Evolutionary conservation across 352 stramenopile genomes (phyloP), one percentile per base, ranked within the genome.

Genomic region (Phytophthora macrochlamydospora): DNA sequence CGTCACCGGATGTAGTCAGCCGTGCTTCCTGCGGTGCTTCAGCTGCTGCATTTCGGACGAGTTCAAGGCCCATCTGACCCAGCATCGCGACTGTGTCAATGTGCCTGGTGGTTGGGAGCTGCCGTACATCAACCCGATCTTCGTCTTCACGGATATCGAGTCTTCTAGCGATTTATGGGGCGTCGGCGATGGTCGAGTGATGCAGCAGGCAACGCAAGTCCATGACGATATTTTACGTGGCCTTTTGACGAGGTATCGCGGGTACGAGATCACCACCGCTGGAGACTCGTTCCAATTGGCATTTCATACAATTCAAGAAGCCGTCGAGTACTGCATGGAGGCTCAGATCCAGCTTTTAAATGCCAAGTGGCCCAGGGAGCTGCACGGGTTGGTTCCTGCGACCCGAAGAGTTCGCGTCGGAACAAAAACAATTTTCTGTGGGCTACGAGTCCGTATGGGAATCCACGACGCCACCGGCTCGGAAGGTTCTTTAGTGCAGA

Each of bases 201-300:
- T 86, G 73, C 73, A 78, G 29, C 46, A 67, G 45, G 69, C 73
- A 0, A 76, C 63, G 14, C 59, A 69, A 49, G 59, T 81, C 1
- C 77, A 85, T 48, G 77, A 85, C 40, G 63, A 80, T 50, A 73
- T 85, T 50, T 13, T 85, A 1, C 59, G 73, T 35, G 28, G 51
- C 1, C 35, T 70, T 2, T 53, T 82, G 35, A 40, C 71, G 31
- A 64, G 67, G 5, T 71, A 88, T 53, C 72, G 71, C 24, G 83
- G 83, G 0, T 92, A 92, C 51, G 83, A 92, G 53, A 87, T 92
- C 61, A 89, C 83, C 28, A 92, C 83, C 0, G 71, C 65, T 0
- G 83, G 83, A 13, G 83, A 91, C 48, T 71, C 83, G 1, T 91
- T 91, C 45, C 83, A 90, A 50, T 48, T 91, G 2, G 79, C 76